phyloP scores from a whole-genome alignment of 2,329 filamentous ascomycete species.

The Pyrenophora teres region DNA sequence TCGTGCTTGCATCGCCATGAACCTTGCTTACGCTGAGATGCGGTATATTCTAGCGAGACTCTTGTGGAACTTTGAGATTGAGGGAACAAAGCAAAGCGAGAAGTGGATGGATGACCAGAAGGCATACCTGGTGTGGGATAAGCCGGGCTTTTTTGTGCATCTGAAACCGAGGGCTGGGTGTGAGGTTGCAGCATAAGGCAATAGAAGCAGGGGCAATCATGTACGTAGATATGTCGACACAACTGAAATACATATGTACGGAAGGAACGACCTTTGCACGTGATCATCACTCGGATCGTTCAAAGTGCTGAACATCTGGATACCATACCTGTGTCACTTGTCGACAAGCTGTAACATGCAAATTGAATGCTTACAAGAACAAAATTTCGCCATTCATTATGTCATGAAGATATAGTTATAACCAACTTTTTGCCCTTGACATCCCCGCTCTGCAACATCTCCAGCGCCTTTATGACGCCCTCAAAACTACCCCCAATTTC shows the following conservation, averaged over 20 bases:
- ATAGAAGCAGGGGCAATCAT: too few species aligned
- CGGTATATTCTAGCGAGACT: neutral
- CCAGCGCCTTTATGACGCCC: neutral
- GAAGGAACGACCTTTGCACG: too few species aligned
- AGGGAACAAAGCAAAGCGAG: neutral
- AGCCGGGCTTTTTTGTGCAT: neutral
- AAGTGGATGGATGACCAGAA: neutral
- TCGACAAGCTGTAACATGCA: too few species aligned
- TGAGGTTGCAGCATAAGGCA: too few species aligned
- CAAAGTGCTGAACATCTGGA: too few species aligned
- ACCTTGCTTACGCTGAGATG: neutral
- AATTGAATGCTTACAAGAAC: too few species aligned
- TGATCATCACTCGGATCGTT: too few species aligned
- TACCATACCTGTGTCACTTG: too few species aligned
- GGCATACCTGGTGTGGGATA: neutral
- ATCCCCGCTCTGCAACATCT: neutral
- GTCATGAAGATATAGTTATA: too few species aligned
- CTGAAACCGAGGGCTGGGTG: neutral
- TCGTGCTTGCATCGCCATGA: neutral
- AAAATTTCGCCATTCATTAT: too few species aligned
- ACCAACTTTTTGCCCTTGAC: neutral
- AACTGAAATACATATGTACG: too few species aligned
- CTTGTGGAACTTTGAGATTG: conserved; percentile 1
- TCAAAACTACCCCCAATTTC: neutral
- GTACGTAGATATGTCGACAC: too few species aligned